Percentiles rank a stretch among this genome's conserved stretches.
These are phyloP conservation scores for Cytospora mali DNA, from an alignment of 2,329 filamentous ascomycete genomes.

Conservation along the genomic window DNA sequence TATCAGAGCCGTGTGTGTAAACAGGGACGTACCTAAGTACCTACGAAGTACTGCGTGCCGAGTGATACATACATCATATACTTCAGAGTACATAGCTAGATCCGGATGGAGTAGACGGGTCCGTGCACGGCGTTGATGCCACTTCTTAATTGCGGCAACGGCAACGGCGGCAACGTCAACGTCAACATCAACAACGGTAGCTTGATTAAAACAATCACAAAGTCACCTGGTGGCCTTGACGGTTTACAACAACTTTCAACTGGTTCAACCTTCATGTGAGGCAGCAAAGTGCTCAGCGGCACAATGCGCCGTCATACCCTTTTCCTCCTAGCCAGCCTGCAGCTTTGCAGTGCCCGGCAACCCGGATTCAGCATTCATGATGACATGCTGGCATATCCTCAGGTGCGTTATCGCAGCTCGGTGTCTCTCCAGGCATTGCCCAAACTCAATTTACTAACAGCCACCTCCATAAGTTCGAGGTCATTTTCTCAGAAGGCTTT, in stretches of 20 bases:
- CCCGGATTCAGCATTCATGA: constrained; percentile 81
- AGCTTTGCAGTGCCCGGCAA: constrained; percentile 52
- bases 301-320: constrained; percentile 56
- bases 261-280: constrained; percentile 38
- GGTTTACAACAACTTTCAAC: background rate
- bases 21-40: too few species aligned
- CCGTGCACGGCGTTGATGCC: constrained; percentile 27
- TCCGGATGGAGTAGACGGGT: background rate
- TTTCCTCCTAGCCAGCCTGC: constrained; percentile 47
- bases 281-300: constrained; percentile 37
- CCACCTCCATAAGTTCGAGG: constrained; percentile 65
- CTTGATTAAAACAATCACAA: constrained; percentile 22
- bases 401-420: constrained; percentile 53
- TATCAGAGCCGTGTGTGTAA: too few species aligned
- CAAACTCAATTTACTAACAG: background rate
- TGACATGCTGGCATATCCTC: constrained; percentile 83
- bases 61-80: too few species aligned
- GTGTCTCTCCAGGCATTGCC: background rate
- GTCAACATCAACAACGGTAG: constrained; percentile 26
- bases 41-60: too few species aligned
- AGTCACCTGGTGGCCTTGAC: constrained; percentile 32
- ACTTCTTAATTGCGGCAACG: constrained; percentile 29
- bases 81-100: too few species aligned
- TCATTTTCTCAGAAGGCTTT: constrained; percentile 73
- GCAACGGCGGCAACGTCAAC: constrained; percentile 22